Conservation (phyloP, 768 basidiomycete genomes). For the Filobasidium wieringae region DNA sequence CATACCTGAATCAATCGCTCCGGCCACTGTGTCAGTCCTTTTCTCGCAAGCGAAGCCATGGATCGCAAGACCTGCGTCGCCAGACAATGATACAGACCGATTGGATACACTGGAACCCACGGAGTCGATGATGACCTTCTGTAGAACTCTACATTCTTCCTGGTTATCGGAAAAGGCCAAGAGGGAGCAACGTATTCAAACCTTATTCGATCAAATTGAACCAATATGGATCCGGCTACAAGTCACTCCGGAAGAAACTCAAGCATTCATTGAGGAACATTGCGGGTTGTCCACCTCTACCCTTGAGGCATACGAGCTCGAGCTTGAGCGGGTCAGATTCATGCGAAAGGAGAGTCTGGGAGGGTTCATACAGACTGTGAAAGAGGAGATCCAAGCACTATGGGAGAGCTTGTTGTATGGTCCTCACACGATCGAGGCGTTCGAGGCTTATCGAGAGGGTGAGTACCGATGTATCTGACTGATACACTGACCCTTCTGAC, state of each 20-base stretch:
- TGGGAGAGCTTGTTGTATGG: slow-evolving; percentile 82
- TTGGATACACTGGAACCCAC: background rate
- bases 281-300: slow-evolving; percentile 50
- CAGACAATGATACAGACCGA: slow-evolving; percentile 43
- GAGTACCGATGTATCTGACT: slow-evolving; percentile 18
- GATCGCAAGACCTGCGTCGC: slow-evolving; percentile 69
- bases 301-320: slow-evolving; percentile 55
- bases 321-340: slow-evolving; percentile 79
- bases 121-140: background rate
- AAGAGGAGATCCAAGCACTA: slow-evolving; percentile 64
- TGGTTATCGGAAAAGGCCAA: slow-evolving; percentile 62
- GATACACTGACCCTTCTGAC: too few species aligned
- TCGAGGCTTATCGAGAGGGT: slow-evolving; percentile 76
- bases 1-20: slow-evolving; percentile 3
- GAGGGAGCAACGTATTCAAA: slow-evolving; percentile 75
- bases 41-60: slow-evolving; percentile 51
- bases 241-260: slow-evolving; percentile 65
- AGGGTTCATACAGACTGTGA: slow-evolving; percentile 66
- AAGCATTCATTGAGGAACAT: slow-evolving; percentile 77
- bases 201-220: slow-evolving; percentile 86
- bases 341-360: slow-evolving; percentile 78
- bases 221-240: slow-evolving; percentile 80
- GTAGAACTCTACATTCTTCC: background rate
- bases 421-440: slow-evolving; percentile 67
- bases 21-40: background rate